Evolutionary conservation across 352 stramenopile genomes (phyloP).

Genomic region (Phytophthora chlamydospora): DNA sequence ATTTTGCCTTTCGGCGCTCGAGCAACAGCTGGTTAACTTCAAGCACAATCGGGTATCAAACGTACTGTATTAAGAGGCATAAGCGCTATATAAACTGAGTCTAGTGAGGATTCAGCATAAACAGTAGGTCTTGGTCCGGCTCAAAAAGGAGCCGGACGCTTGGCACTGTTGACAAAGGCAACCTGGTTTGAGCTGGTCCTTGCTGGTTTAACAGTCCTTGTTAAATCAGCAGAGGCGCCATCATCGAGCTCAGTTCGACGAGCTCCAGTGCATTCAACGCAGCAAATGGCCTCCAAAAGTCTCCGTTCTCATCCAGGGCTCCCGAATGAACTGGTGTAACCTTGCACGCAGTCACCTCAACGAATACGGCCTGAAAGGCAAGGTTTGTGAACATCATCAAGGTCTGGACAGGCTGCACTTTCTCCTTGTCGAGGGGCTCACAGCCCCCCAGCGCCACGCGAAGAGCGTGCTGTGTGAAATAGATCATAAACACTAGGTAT

Average conservation of each 20-base stretch:
- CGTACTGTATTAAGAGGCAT: not conserved
- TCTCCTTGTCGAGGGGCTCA: not conserved
- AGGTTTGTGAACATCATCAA: constrained; percentile 13
- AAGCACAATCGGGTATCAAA: constrained; percentile 2
- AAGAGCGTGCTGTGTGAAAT: not conserved
- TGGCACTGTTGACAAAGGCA: too few relatives aligned
- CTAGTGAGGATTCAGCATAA: constrained; percentile 2
- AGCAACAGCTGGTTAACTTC: not conserved
- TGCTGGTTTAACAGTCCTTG: too few relatives aligned
- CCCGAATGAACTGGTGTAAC: too few relatives aligned
- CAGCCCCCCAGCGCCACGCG: not conserved
- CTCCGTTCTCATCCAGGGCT: too few relatives aligned
- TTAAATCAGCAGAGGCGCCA: too few relatives aligned
- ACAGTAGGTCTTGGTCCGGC: constrained; percentile 4
- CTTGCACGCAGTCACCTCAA: too few relatives aligned
- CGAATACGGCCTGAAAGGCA: not conserved
- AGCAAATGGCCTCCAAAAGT: not conserved
- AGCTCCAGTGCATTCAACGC: not conserved
- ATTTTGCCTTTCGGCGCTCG: not conserved
- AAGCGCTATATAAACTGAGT: not conserved
- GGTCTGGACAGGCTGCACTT: constrained; percentile 3
- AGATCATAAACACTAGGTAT: constrained; percentile 4
- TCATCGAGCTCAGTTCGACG: too few relatives aligned
- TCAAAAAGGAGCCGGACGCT: not conserved
- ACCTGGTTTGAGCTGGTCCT: too few relatives aligned